Conservation (phyloP, 1,139 yeast species). For the Taiozyma sp. region DNA sequence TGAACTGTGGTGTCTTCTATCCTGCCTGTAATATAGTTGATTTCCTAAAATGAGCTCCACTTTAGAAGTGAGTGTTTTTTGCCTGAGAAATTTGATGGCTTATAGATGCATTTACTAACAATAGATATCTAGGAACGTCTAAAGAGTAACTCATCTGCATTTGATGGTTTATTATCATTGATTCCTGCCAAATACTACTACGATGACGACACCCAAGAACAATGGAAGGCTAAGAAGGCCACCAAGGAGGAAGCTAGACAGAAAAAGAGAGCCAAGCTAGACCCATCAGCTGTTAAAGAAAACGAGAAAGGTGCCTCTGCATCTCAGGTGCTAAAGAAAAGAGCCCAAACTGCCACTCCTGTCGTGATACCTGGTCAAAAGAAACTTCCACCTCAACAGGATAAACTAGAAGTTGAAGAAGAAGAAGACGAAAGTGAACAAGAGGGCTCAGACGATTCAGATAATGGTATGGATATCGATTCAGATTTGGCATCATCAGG, state of each 20-base stretch:
- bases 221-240: constrained; percentile 85
- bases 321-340: constrained; percentile 56
- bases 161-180: constrained; percentile 83
- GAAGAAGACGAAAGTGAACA: constrained; percentile 18
- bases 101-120: not conserved
- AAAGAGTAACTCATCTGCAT: constrained; percentile 56
- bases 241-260: constrained; percentile 59
- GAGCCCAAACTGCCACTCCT: constrained; percentile 52
- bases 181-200: constrained; percentile 94
- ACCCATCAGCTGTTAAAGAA: constrained; percentile 51
- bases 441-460: constrained; percentile 10
- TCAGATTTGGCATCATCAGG: constrained; percentile 1
- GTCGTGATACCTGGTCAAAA: constrained; percentile 50
- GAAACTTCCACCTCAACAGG: constrained; percentile 28
- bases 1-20: not conserved
- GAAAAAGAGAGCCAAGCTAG: constrained; percentile 67
- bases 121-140: constrained; percentile 18
- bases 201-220: constrained; percentile 70
- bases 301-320: constrained; percentile 55
- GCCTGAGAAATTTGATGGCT: not conserved
- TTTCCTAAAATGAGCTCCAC: constrained; percentile 19
- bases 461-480: not conserved
- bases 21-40: not conserved
- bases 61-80: constrained; percentile 16
- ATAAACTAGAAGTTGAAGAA: not conserved